Evolutionary conservation across 1,139 yeast species (phyloP).

Genomic region (Taphrina betulina): DNA sequence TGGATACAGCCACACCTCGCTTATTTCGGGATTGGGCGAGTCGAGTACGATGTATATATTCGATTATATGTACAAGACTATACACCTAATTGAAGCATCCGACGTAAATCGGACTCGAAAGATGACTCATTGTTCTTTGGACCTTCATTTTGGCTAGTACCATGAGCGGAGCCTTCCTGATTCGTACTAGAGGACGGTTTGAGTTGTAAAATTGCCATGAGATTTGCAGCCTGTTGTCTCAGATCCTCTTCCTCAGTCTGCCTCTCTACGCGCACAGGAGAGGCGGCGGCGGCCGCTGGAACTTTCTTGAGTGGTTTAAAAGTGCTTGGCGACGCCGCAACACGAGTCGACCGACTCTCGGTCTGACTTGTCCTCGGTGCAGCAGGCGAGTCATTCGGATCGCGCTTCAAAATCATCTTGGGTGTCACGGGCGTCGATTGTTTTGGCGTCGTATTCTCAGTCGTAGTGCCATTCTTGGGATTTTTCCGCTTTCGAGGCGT

Average conservation of each 20-base stretch:
- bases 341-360: background rate
- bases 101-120: slow-evolving; percentile 13
- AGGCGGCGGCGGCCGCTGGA: no score
- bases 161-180: background rate
- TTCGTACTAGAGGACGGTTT: background rate
- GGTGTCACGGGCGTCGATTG: slow-evolving; percentile 5
- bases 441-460: background rate
- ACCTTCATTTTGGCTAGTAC: no score
- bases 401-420: slow-evolving; percentile 25
- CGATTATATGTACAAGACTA: no score
- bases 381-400: background rate
- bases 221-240: slow-evolving; percentile 7
- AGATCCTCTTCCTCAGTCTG: slow-evolving; percentile 5
- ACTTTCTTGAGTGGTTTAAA: background rate
- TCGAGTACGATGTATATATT: no score
- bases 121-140: slow-evolving; percentile 1
- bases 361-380: background rate
- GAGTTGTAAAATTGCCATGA: slow-evolving; percentile 10
- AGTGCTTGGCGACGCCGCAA: background rate
- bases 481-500: background rate
- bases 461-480: background rate
- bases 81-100: slow-evolving; percentile 8
- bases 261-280: no score
- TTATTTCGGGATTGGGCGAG: no score
- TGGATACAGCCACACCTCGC: no score